These are phyloP conservation scores for Globisporangium recalcitrans DNA, from an alignment of 352 stramenopile species.

Conservation along the genomic window DNA sequence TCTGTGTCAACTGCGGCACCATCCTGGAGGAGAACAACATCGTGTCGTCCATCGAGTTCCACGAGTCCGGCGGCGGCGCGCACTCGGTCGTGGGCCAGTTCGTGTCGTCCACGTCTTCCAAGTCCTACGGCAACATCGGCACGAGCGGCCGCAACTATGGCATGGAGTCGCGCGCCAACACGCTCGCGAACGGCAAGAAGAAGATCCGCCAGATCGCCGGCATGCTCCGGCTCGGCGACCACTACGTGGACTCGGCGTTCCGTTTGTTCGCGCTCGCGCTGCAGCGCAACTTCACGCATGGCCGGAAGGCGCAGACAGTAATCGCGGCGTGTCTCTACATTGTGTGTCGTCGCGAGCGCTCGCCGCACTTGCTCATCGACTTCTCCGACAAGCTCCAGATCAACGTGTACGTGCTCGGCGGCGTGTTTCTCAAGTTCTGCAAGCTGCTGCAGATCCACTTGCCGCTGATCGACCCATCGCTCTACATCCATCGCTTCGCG, in stretches of 20 bases:
- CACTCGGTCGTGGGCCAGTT: constrained; percentile 95
- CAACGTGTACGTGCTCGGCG: constrained; percentile 84
- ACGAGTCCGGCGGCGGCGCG: constrained; percentile 88
- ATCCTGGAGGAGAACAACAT: constrained; percentile 98
- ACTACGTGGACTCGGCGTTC: constrained; percentile 96
- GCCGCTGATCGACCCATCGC: constrained; percentile 96
- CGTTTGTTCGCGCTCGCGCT: constrained; percentile 95
- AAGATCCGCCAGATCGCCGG: constrained; percentile 92
- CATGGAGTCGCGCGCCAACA: constrained; percentile 94
- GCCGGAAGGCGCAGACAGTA: constrained; percentile 93
- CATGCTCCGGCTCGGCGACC: constrained; percentile 89
- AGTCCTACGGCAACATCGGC: constrained; percentile 87
- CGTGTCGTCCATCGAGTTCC: constrained; percentile 96
- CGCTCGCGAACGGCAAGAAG: constrained; percentile 92
- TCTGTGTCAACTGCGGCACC: constrained; percentile 86
- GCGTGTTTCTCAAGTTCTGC: constrained; percentile 89
- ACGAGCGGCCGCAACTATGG: constrained; percentile 90
- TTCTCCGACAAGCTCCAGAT: constrained; percentile 98
- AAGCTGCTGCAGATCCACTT: constrained; percentile 94
- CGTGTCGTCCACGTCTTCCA: constrained; percentile 88
- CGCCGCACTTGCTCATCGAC: constrained; percentile 98
- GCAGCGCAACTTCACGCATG: constrained; percentile 96
- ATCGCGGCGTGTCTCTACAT: constrained; percentile 99
- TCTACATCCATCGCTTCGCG: constrained; percentile 98
- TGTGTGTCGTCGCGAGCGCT: constrained; percentile 96